Evolutionary conservation across 768 basidiomycete species (phyloP).

Genomic region (Agaricus blazei): DNA sequence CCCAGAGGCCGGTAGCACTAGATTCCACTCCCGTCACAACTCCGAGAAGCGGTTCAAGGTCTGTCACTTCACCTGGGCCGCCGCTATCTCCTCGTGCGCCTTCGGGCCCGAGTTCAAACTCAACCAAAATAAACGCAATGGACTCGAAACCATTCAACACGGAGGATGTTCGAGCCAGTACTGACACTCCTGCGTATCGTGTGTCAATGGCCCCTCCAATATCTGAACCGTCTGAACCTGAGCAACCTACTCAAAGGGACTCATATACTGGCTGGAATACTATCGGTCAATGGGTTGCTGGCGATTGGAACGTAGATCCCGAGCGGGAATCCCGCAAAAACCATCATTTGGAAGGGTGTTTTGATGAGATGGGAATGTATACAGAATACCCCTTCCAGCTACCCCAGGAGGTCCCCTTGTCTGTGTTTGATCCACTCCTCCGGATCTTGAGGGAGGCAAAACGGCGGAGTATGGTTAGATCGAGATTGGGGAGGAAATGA

Average conservation of each 20-base stretch:
- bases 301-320: not conserved
- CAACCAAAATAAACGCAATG: not conserved
- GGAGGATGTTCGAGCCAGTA: not conserved
- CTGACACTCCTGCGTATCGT: not conserved
- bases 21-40: not conserved
- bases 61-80: not conserved
- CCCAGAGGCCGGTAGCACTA: not conserved
- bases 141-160: not conserved
- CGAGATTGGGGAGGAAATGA: conserved; percentile 1
- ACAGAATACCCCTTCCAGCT: no score
- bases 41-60: not conserved
- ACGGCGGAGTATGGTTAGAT: not conserved
- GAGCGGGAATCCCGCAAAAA: not conserved
- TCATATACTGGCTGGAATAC: not conserved
- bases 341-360: no score
- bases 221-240: not conserved
- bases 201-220: not conserved
- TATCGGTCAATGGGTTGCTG: not conserved
- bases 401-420: not conserved
- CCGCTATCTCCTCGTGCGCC: not conserved
- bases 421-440: conserved; percentile 1
- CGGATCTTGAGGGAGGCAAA: not conserved
- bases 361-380: no score
- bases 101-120: not conserved
- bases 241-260: not conserved